Evolutionary conservation across 176 grass and related monocot genomes (phyloP), one percentile per base, ranked within the genome.

Genomic region (Oryza meyeriana): DNA sequence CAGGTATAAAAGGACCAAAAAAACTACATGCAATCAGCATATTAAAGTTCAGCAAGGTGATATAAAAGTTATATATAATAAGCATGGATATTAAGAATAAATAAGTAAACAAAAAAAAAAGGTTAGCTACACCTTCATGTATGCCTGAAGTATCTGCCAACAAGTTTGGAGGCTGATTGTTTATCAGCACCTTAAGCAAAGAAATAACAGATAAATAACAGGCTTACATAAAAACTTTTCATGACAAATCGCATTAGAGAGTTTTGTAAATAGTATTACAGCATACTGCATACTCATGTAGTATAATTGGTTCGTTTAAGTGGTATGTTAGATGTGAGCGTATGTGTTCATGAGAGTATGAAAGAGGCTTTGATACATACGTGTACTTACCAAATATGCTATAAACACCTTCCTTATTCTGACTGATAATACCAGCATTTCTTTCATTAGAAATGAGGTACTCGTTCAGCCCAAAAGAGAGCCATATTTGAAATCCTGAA

Each of bases 361-460:
- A 55, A 55, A 55, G 50, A 22, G 18, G 50, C 2, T 55, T 55
- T 22, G 6, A 22, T 11, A 0, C 64, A 67, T 27, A 61, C 61
- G 45, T 8, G 31, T 45, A 29, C 69, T 78, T 91, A 98, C 90
- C 90, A 85, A 93, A 89, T 84, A 98, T 91, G 87, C 92, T 98
- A 75, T 91, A 98, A 79, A 98, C 10, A 24, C 96, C 90, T 83
- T 98, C 95, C 68, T 95, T 98, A 81, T 98, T 98, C 81, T 93
- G 88, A 83, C 92, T 93, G 68, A 95, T 88, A 71, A 98, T 83
- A 85, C 84, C 78, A 77, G 75, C 47, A 26, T 35, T 86, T 84
- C 90, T 98, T 92, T 93, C 83, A 87, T 85, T 87, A 72, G 96
- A 93, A 79, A 87, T 88, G 82, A 95, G 90, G 64, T 95, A 95